phyloP scores from a whole-genome alignment of 257 asterid genomes.

The Lycium barbarum region DNA sequence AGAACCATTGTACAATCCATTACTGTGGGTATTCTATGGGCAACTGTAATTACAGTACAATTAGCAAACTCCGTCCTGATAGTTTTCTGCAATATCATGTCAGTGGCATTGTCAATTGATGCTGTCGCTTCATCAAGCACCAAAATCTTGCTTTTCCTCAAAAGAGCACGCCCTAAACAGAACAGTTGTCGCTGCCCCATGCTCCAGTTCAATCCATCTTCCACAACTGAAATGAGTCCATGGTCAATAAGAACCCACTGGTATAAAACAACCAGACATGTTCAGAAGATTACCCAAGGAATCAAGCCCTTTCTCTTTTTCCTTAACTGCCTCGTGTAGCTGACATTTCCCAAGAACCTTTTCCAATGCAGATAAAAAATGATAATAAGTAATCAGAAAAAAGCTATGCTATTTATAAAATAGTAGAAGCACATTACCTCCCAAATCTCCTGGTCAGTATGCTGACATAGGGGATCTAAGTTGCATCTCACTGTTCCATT shows the following conservation, averaged over 20 bases:
- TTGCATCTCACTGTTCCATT: slow-evolving; percentile 81
- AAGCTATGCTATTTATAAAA: neutral
- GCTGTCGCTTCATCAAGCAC: slow-evolving; percentile 99
- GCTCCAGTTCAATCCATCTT: slow-evolving; percentile 94
- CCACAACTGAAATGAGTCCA: slow-evolving; percentile 55
- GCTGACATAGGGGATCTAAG: slow-evolving; percentile 86
- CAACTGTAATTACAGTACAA: slow-evolving; percentile 78
- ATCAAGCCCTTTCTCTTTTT: slow-evolving; percentile 74
- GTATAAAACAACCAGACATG: neutral
- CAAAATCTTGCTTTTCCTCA: slow-evolving; percentile 81
- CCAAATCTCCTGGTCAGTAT: slow-evolving; percentile 81
- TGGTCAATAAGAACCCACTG: neutral
- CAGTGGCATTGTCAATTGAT: slow-evolving; percentile 96
- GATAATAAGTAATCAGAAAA: neutral
- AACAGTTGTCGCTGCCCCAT: slow-evolving; percentile 88
- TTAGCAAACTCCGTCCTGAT: slow-evolving; percentile 61
- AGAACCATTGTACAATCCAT: slow-evolving; percentile 77
- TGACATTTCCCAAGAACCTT: slow-evolving; percentile 92
- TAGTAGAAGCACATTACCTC: slow-evolving; percentile 54
- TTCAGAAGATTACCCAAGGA: slow-evolving; percentile 59
- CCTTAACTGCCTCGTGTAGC: slow-evolving; percentile 83
- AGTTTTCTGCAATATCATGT: slow-evolving; percentile 78
- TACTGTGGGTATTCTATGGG: slow-evolving; percentile 87
- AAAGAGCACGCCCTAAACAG: slow-evolving; percentile 86
- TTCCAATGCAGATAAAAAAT: slow-evolving; percentile 20